Conservation (phyloP, 495 filamentous ascomycete species). For the Lophiostoma macrostomum region DNA sequence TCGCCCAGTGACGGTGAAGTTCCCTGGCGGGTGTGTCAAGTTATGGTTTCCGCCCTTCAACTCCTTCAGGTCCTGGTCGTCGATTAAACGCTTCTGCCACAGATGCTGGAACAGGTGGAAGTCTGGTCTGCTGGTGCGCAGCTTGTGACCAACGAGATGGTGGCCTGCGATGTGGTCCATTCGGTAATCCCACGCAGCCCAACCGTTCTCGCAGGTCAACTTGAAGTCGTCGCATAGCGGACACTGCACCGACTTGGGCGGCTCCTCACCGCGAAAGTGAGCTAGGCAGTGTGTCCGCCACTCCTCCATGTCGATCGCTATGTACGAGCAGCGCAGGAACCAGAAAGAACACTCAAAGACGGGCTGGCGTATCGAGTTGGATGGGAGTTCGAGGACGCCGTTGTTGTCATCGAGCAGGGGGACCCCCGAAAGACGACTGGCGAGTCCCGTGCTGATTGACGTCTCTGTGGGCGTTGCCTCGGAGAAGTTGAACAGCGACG, state of each 20-base stretch:
- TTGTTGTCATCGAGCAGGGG: constrained; percentile 28
- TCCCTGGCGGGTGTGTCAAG: constrained; percentile 18
- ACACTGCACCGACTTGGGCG: constrained; percentile 30
- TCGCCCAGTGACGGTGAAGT: constrained; percentile 20
- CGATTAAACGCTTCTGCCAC: constrained; percentile 33
- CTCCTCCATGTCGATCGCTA: constrained; percentile 23
- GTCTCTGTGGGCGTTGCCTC: constrained; percentile 31
- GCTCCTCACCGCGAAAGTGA: constrained; percentile 33
- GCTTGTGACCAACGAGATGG: constrained; percentile 21
- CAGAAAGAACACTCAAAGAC: constrained; percentile 33
- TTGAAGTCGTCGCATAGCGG: constrained; percentile 29
- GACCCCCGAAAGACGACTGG: constrained; percentile 25
- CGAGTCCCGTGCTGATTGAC: constrained; percentile 23
- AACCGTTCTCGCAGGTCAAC: constrained; percentile 18
- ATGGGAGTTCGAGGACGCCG: constrained; percentile 26
- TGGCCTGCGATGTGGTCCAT: constrained; percentile 30
- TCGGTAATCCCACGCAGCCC: constrained; percentile 16
- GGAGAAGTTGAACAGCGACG: constrained; percentile 29
- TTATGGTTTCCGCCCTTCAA: constrained; percentile 33
- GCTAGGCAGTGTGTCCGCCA: constrained; percentile 28
- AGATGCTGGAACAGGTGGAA: constrained; percentile 33
- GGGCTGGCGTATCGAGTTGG: constrained; percentile 9
- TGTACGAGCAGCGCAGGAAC: constrained; percentile 32
- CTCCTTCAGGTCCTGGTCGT: constrained; percentile 32
- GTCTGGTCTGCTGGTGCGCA: constrained; percentile 31